Conservation (phyloP, 2,329 filamentous ascomycete genomes). For the Elsinoe fawcettii region DNA sequence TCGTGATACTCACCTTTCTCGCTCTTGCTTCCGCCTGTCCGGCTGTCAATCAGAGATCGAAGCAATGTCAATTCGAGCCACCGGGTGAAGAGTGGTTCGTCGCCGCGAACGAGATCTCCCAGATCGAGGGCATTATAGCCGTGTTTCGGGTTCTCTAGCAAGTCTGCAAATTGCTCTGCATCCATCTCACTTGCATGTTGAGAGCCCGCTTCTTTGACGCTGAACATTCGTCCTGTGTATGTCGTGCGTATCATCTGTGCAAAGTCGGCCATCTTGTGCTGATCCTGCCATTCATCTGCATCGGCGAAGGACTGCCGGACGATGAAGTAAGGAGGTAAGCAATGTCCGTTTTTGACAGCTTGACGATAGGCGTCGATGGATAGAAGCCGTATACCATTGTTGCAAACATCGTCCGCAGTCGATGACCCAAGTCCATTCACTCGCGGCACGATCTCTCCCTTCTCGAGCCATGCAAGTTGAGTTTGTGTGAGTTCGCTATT, state of each 20-base stretch:
- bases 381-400: neutral
- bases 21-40: neutral
- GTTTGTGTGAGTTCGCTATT: too few species aligned
- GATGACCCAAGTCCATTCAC: too few species aligned
- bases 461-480: too few species aligned
- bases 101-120: neutral
- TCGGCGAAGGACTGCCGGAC: neutral
- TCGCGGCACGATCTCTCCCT: too few species aligned
- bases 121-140: neutral
- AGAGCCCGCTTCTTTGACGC: neutral
- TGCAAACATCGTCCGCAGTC: too few species aligned
- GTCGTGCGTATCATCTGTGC: neutral
- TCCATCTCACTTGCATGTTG: neutral
- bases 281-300: neutral
- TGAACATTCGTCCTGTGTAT: neutral
- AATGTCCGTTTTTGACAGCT: neutral
- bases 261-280: neutral
- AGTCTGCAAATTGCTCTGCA: neutral
- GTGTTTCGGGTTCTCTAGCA: neutral
- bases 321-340: neutral
- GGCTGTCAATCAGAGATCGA: neutral
- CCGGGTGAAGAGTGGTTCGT: neutral
- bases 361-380: neutral
- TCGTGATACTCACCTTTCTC: neutral
- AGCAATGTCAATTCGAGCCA: too few species aligned